Base-by-base conservation (phyloP, 1,284 basidiomycete genomes). In the Ustilago crameri region DNA sequence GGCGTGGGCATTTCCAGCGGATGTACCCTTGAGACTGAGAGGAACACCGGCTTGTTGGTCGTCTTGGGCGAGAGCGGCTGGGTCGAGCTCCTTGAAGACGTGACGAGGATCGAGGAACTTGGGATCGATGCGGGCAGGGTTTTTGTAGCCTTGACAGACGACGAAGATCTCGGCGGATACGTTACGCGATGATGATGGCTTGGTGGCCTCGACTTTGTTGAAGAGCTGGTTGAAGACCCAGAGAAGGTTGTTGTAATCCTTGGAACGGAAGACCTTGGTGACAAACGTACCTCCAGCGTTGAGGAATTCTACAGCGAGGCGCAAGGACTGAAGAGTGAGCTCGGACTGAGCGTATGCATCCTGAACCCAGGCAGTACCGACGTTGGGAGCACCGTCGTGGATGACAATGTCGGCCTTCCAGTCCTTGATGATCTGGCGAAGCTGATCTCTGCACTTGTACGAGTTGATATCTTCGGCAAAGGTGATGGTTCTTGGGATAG, bases 331-430 rank as follows among this genome's bases (percentile, higher is more conserved):
- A 61, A 99, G 88, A 57, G 97, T 95, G 63, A 99, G 90, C 84
- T 99, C 96, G 47, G 93, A 93, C 83, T 99, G 96, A 65, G 90
- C 90, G 86, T 95, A 99, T 1, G 96, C 96, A 85, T 99, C 96
- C 84, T 99, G 96, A 62, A 98, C 89, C 96, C 96, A 99, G 14
- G 96, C 96, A 24, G 94, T 93, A 87, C 96, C 96, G 84, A 99
- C 96, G 84, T 99, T 99, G 41, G 96, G 96, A 41, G 96, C 96
- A 87, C 96, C 96, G 85, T 99, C 96, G 85, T 99, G 96, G 55
- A 99, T 88, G n/a, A 99, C 95, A 34, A 98, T 89, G 83, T 99
- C 96, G n/a, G 96, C 96, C 85, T 95, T 96, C 95, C 96, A 98
- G 84, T 98, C 95, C 84, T 98, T 98, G 70, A 98, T 86, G 84